A percentile compares a stretch with the other conserved stretches of the same genome.
These are phyloP conservation scores for Chloromonas sp. DNA, from an alignment of 163 green algal species.

Conservation along the genomic window DNA sequence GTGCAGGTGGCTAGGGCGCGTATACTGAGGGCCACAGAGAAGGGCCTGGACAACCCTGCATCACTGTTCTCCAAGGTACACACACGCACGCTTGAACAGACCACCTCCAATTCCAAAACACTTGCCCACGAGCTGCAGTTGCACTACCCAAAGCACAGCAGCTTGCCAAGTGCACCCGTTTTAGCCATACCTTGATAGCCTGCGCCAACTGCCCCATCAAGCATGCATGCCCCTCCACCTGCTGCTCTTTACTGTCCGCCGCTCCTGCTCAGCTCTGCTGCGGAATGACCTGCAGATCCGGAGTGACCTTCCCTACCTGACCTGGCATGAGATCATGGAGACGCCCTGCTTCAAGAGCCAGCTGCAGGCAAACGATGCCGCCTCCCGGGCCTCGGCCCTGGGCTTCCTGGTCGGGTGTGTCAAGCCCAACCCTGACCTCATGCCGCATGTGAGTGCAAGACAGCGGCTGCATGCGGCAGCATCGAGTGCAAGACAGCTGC, in stretches of 20 bases:
- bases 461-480: no score
- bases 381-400: neutral
- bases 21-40: neutral
- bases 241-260: neutral
- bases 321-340: neutral
- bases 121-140: neutral
- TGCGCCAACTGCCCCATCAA: neutral
- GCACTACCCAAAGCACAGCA: neutral
- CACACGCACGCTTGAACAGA: neutral
- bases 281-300: neutral
- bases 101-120: no score
- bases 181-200: neutral
- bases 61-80: neutral
- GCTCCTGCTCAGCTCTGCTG: neutral
- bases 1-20: neutral
- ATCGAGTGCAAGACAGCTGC: neutral
- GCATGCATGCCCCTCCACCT: neutral
- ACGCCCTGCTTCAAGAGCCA: neutral
- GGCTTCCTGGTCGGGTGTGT: neutral
- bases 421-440: neutral
- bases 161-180: neutral
- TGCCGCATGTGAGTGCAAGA: neutral
- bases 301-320: neutral
- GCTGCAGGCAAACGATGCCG: neutral
- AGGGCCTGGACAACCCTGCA: neutral